Conservation (phyloP, 2,329 filamentous ascomycete species). For the Triangularia setosa region DNA sequence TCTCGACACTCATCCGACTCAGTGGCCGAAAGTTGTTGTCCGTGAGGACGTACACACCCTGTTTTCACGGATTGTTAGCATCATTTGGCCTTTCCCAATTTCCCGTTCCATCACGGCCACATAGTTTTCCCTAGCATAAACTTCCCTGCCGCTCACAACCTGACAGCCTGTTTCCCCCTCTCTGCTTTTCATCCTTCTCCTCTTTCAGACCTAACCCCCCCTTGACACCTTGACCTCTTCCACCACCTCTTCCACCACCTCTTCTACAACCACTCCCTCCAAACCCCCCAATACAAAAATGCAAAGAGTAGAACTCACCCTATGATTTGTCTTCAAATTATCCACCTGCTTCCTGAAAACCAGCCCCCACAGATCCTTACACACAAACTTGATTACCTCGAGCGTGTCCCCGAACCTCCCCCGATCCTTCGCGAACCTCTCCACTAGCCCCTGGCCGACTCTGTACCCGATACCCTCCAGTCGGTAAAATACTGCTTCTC, state of each 20-base stretch:
- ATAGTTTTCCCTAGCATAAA: too few relatives aligned
- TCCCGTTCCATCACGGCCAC: too few relatives aligned
- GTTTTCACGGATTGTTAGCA: conserved; percentile 12
- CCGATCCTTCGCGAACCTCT: conserved; percentile 78
- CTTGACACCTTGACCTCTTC: neutral
- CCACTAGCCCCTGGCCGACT: conserved; percentile 86
- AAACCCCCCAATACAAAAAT: neutral
- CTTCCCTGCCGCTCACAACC: too few relatives aligned
- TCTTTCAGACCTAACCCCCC: neutral
- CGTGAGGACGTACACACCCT: conserved; percentile 94
- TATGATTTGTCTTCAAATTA: conserved; percentile 96
- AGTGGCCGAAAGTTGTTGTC: conserved; percentile 90
- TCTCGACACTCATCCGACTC: conserved; percentile 80
- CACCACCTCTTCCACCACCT: neutral
- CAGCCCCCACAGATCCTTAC: conserved; percentile 95
- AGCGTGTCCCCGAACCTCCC: conserved; percentile 88
- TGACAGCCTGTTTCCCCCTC: neutral
- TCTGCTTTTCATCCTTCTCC: neutral
- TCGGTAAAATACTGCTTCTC: conserved; percentile 80
- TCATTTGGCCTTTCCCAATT: neutral
- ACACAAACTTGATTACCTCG: conserved; percentile 96
- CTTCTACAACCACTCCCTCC: neutral
- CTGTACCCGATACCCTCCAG: conserved; percentile 84
- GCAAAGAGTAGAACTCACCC: conserved; percentile 45
- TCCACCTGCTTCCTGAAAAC: conserved; percentile 97